Percentiles rank a stretch among this genome's conserved stretches.
These are phyloP conservation scores for Rhodocollybia butyracea DNA, from an alignment of 768 basidiomycete species.

Conservation along the genomic window DNA sequence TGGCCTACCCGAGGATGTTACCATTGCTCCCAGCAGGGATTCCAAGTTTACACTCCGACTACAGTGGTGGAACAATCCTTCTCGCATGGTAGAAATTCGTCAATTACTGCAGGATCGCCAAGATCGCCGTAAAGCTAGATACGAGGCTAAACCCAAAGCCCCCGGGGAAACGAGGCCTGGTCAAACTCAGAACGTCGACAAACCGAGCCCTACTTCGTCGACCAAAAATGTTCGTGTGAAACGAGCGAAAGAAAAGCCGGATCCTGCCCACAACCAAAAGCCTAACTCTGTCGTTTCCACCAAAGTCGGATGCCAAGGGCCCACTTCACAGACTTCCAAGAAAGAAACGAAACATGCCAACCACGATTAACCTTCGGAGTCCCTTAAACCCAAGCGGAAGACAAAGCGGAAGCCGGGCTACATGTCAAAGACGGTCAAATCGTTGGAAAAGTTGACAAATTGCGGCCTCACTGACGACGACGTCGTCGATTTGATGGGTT, in stretches of 20 bases:
- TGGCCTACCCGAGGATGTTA: background rate
- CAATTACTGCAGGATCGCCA: background rate
- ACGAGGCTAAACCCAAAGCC: background rate
- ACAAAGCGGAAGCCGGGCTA: background rate
- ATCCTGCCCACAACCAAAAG: too few species aligned
- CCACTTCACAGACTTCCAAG: too few species aligned
- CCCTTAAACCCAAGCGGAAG: background rate
- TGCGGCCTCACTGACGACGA: background rate
- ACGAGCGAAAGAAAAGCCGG: background rate
- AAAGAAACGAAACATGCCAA: too few species aligned
- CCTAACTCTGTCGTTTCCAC: too few species aligned
- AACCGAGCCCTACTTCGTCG: background rate
- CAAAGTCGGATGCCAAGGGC: too few species aligned
- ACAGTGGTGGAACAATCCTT: conserved; percentile 1
- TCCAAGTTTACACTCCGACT: background rate
- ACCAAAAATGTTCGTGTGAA: background rate
- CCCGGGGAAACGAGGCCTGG: background rate
- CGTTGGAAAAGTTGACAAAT: background rate
- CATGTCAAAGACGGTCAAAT: background rate
- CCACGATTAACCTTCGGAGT: too few species aligned
- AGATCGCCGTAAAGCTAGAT: background rate
- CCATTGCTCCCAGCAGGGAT: background rate
- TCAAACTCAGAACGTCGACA: background rate
- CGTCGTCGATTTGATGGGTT: background rate
- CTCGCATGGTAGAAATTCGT: background rate